Base-by-base conservation (phyloP, 352 stramenopile genomes). In the Blastocystis sp. region DNA sequence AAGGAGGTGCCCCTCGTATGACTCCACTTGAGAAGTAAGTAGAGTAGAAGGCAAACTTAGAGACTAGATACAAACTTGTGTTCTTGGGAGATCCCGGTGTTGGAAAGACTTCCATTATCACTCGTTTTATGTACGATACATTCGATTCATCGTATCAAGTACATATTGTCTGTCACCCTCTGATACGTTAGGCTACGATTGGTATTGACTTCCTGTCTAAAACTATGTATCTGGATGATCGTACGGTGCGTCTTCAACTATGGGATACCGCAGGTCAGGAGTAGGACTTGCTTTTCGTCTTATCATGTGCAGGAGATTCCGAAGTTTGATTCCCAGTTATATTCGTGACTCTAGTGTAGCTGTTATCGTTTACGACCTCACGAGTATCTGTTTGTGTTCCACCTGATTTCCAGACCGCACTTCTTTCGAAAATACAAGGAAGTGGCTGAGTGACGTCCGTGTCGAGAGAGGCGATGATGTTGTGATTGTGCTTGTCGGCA, bases 191-290 rank as follows among this genome's bases (percentile, higher is more conserved):
- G 92, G 97, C 97, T 61, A 99, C 97, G 1, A 99, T 99, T 91
- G 97, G 97, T 63, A 99, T 99, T 90, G 97, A 99, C 91, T 99
- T 99, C 82, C 91, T 99, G 26, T 98, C 95, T 89, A 99, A 99
- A 92, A 99, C 97, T 55, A 98, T 98, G 95, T 97, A 98, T 90
- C 94, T 98, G 91, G 94, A 98, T 91, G 96, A 98, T 91, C 94
- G 96, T 7, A 99, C 97, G 0, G 96, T 99, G 76, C 94, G 97
- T 43, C 92, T 99, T 84, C 97, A 99, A 92, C 94, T 99, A 26
- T 99, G 97, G 97, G 87, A 99, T 91, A 99, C 97, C 15, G 97
- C 96, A 1, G 96, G 96, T 15, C 96, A 99, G 92, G 96, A 98
- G 93, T 95, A 92, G 77, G 92, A 91, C 84, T 20, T 39, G 4